phyloP scores from a whole-genome alignment of 306 rosid genomes.

The Cajanus cajan region DNA sequence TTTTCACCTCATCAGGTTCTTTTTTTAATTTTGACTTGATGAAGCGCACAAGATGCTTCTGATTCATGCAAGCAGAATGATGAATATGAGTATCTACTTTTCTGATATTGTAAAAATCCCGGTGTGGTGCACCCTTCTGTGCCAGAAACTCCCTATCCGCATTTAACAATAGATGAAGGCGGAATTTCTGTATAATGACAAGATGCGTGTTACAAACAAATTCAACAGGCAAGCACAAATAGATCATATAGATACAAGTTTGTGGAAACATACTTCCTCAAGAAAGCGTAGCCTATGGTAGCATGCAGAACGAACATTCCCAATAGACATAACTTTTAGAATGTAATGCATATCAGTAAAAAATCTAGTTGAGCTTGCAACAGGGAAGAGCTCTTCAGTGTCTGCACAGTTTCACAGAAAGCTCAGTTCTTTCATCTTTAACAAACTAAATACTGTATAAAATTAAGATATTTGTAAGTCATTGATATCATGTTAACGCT shows the following conservation, averaged over 20 bases:
- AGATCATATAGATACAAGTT: constrained; percentile 18
- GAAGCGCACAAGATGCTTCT: constrained; percentile 85
- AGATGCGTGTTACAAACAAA: constrained; percentile 39
- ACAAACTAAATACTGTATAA: constrained; percentile 14
- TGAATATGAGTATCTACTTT: constrained; percentile 92
- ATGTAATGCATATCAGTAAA: constrained; percentile 83
- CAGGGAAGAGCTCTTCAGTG: constrained; percentile 68
- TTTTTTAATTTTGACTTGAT: constrained; percentile 75
- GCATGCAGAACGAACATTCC: constrained; percentile 78
- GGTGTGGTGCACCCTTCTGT: constrained; percentile 84
- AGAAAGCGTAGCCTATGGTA: constrained; percentile 78
- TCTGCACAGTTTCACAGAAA: constrained; percentile 40
- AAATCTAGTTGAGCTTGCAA: constrained; percentile 70
- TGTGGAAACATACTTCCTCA: constrained; percentile 62
- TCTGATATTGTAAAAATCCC: constrained; percentile 86
- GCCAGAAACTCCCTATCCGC: constrained; percentile 73
- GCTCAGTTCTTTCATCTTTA: constrained; percentile 11
- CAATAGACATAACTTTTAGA: constrained; percentile 69
- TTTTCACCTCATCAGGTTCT: constrained; percentile 83
- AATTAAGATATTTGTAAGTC: not conserved
- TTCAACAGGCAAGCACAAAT: constrained; percentile 10
- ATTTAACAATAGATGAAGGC: constrained; percentile 70
- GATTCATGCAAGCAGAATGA: constrained; percentile 97
- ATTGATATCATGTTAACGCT: constrained; percentile 8
- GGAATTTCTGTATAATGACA: constrained; percentile 71